Evolutionary conservation across 2,329 filamentous ascomycete species (phyloP).

Genomic region (Fusarium napiforme): DNA sequence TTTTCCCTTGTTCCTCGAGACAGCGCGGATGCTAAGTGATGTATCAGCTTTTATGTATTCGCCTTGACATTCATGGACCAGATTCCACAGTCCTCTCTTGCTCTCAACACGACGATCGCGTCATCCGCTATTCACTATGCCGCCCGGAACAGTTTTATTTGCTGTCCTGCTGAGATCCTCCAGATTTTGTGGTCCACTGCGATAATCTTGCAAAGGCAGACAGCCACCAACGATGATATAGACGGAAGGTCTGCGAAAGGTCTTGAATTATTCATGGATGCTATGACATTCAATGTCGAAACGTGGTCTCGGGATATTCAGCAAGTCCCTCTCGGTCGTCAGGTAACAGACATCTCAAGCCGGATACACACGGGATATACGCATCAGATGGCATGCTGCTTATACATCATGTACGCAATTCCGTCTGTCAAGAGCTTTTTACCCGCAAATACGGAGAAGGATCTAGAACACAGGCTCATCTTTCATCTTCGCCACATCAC

Average conservation of each 20-base stretch:
- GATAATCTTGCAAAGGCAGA: not conserved
- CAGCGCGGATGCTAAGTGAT: rapidly evolving
- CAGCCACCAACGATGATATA: not conserved
- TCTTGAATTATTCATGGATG: not conserved
- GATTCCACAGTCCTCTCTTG: not conserved
- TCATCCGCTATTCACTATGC: constrained; percentile 11
- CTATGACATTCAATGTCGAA: constrained; percentile 11
- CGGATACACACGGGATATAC: constrained; percentile 13
- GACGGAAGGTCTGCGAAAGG: not conserved
- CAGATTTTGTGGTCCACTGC: constrained; percentile 1
- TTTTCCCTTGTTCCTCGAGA: rapidly evolving
- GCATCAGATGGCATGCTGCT: constrained; percentile 7
- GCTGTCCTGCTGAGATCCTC: constrained; percentile 12
- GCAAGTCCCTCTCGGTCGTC: not conserved
- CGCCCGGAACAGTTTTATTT: constrained; percentile 13
- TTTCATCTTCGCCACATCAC: not conserved
- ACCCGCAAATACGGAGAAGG: not conserved
- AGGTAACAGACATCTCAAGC: constrained; percentile 7
- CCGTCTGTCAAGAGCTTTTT: not conserved
- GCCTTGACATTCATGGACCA: constrained; percentile 10
- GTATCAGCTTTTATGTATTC: constrained; percentile 6
- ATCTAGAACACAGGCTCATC: not conserved
- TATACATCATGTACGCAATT: constrained; percentile 12
- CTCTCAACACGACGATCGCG: not conserved
- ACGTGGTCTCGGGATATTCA: constrained; percentile 5